phyloP scores from a whole-genome alignment of 768 basidiomycete species.

The Hericium rajendrae region DNA sequence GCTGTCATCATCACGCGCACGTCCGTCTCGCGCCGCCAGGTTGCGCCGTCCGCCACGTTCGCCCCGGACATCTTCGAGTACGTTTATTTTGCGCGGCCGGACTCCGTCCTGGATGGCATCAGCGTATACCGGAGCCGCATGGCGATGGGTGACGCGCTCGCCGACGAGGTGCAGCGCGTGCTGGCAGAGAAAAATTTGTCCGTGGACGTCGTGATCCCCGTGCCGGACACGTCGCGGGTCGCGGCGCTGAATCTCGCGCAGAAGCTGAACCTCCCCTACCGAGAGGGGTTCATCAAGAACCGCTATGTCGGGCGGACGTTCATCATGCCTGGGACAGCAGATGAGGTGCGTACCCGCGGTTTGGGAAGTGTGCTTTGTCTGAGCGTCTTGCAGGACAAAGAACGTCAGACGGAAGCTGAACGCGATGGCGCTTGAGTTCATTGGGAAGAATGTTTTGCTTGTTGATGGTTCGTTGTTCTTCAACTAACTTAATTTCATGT shows the following conservation, averaged over 20 bases:
- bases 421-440: conserved; percentile 97
- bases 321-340: conserved; percentile 98
- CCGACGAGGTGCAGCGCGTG: conserved; percentile 73
- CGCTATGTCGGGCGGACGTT: conserved; percentile 97
- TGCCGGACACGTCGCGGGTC: conserved; percentile 94
- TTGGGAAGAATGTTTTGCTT: conserved; percentile 82
- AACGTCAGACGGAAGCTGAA: conserved; percentile 94
- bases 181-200: conserved; percentile 55
- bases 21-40: conserved; percentile 65
- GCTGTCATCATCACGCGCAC: conserved; percentile 90
- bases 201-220: conserved; percentile 96
- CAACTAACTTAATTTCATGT: background rate
- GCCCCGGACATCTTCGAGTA: conserved; percentile 99
- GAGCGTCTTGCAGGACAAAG: conserved; percentile 49
- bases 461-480: conserved; percentile 67
- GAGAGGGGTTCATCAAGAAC: conserved; percentile 98
- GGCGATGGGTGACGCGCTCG: conserved; percentile 98
- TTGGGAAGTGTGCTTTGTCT: background rate
- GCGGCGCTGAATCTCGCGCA: conserved; percentile 95
- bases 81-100: conserved; percentile 96
- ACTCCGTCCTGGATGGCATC: conserved; percentile 94
- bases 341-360: conserved; percentile 50
- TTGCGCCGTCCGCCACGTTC: conserved; percentile 61
- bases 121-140: conserved; percentile 96
- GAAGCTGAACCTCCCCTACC: conserved; percentile 79